Conservation (phyloP, 2,329 filamentous ascomycete species). For the Harringtonia lauricola region DNA sequence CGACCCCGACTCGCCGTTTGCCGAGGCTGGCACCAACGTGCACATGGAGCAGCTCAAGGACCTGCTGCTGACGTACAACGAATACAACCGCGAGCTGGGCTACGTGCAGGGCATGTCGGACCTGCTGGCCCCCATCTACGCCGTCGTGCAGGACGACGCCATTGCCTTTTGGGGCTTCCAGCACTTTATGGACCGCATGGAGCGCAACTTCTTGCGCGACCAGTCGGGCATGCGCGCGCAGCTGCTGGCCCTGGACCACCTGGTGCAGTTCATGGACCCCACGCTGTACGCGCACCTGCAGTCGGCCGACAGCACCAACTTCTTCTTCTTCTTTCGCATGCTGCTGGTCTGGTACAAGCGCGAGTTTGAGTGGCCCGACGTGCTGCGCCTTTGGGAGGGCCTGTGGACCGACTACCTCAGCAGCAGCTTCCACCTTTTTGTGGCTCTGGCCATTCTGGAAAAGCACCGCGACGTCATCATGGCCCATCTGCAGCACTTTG, state of each 20-base stretch:
- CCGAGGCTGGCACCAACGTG: constrained; percentile 86
- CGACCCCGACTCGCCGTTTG: constrained; percentile 90
- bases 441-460: constrained; percentile 87
- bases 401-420: constrained; percentile 89
- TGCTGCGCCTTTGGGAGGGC: constrained; percentile 80
- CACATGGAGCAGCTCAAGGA: constrained; percentile 99
- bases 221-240: constrained; percentile 95
- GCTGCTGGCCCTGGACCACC: constrained; percentile 80
- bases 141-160: constrained; percentile 93
- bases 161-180: constrained; percentile 96
- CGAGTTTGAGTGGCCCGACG: constrained; percentile 83
- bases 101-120: constrained; percentile 99
- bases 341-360: constrained; percentile 97
- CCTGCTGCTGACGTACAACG: constrained; percentile 96
- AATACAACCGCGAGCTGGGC: constrained; percentile 89
- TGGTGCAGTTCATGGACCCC: constrained; percentile 94
- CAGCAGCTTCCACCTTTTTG: constrained; percentile 87
- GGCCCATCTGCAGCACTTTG: constrained; percentile 85
- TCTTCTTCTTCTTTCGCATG: constrained; percentile 99
- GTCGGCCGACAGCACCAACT: constrained; percentile 89
- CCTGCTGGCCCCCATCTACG: constrained; percentile 88
- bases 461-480: constrained; percentile 96
- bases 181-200: constrained; percentile 95
- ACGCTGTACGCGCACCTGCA: constrained; percentile 86
- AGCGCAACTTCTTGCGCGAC: constrained; percentile 89